phyloP scores from a whole-genome alignment of 202 grass and related monocot genomes.

The Bolboschoenoplectus hybrid region DNA sequence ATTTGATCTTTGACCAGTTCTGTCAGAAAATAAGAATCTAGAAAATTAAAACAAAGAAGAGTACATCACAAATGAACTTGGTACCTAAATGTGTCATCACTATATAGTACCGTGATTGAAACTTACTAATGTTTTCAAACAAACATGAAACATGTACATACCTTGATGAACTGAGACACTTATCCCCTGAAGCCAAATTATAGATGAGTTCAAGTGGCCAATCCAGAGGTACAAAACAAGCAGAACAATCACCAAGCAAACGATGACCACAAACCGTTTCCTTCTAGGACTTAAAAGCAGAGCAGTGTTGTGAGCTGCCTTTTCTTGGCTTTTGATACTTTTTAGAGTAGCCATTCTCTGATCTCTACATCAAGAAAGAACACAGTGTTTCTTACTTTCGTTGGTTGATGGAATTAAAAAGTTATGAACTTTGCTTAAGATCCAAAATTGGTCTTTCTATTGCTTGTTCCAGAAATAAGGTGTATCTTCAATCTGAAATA shows the following conservation, averaged over 20 bases:
- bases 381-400: not conserved
- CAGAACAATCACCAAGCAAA: not conserved
- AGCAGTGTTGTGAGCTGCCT: not conserved
- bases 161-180: not conserved
- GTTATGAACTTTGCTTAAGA: slow-evolving; percentile 18
- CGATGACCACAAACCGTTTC: not conserved
- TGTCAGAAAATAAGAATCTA: not conserved
- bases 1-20: not conserved
- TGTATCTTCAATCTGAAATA: not conserved
- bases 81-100: not conserved
- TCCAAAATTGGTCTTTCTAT: slow-evolving; percentile 14
- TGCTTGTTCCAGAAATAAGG: slow-evolving; percentile 24
- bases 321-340: slow-evolving; percentile 12
- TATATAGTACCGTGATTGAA: not conserved
- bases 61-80: not conserved
- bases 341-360: slow-evolving; percentile 17
- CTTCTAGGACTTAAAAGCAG: not conserved
- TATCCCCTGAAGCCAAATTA: slow-evolving; percentile 10
- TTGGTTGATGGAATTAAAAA: not conserved
- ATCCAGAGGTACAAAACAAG: slow-evolving; percentile 18
- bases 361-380: slow-evolving; percentile 10
- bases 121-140: slow-evolving; percentile 5
- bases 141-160: not conserved
- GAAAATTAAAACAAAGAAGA: not conserved
- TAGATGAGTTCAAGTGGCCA: not conserved